A percentile compares a stretch with the other conserved stretches of the same genome.
phyloP scores from a whole-genome alignment of 352 stramenopile species.

The Thraustochytrium striatum region DNA sequence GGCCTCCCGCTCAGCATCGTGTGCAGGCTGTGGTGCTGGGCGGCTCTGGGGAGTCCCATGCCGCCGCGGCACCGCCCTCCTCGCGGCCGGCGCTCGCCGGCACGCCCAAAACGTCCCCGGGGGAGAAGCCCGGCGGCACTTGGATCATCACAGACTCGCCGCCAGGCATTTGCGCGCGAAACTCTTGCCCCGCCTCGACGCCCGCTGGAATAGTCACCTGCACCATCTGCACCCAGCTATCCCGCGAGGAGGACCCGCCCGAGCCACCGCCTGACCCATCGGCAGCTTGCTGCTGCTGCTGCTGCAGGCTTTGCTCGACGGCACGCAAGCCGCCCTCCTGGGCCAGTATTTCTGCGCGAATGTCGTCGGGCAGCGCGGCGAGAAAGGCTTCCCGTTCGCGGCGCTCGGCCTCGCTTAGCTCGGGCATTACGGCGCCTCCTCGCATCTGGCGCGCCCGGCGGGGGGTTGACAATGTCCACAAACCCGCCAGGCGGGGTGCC shows the following conservation, averaged over 20 bases:
- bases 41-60: background rate
- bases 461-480: too few relatives aligned
- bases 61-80: too few relatives aligned
- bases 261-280: too few relatives aligned
- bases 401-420: conserved; percentile 9
- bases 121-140: background rate
- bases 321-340: too few relatives aligned
- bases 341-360: conserved; percentile 26
- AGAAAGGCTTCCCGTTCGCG: conserved; percentile 36
- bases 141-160: background rate
- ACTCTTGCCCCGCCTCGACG: background rate
- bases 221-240: background rate
- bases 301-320: background rate
- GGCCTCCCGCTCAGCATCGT: background rate
- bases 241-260: too few relatives aligned
- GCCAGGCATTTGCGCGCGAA: background rate
- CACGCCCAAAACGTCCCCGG: background rate
- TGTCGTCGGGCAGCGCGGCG: conserved; percentile 27
- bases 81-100: too few relatives aligned
- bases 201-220: background rate
- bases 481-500: background rate
- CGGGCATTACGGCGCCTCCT: background rate
- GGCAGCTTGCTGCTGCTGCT: conserved; percentile 15
- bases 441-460: too few relatives aligned
- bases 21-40: background rate